Percentiles rank a stretch among this genome's conserved stretches.
These are phyloP conservation scores for Avena eriantha DNA, from an alignment of 176 grass and related monocot genomes.

Conservation along the genomic window DNA sequence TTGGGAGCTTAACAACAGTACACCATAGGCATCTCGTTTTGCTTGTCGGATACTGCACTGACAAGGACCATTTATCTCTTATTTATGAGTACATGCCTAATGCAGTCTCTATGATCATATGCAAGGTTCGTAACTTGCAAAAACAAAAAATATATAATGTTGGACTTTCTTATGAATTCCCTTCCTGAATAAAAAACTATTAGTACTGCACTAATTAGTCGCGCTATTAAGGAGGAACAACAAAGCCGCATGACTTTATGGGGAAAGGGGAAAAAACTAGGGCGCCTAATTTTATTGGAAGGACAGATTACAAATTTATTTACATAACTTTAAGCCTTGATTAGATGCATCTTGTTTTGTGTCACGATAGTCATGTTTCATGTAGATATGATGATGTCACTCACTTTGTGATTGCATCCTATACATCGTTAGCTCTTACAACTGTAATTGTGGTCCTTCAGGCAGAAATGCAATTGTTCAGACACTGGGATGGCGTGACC, in stretches of 20 bases:
- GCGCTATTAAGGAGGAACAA: no score
- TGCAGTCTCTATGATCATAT: constrained; percentile 37
- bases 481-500: constrained; percentile 45
- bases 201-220: no score
- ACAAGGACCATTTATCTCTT: constrained; percentile 29
- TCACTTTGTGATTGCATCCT: background rate
- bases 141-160: background rate
- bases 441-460: constrained; percentile 17
- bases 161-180: background rate
- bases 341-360: background rate
- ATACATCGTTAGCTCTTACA: background rate
- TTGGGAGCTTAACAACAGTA: constrained; percentile 37
- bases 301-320: background rate
- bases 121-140: constrained; percentile 13
- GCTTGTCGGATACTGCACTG: constrained; percentile 48
- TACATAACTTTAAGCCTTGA: background rate
- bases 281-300: no score
- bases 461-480: constrained; percentile 22
- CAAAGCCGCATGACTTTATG: no score
- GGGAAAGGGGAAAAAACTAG: no score
- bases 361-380: background rate
- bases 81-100: background rate
- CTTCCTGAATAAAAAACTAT: background rate
- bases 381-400: background rate
- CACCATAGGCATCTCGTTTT: constrained; percentile 50